These are phyloP conservation scores for Aspergillus nanangensis DNA, from an alignment of 495 filamentous ascomycete species.

Conservation along the genomic window DNA sequence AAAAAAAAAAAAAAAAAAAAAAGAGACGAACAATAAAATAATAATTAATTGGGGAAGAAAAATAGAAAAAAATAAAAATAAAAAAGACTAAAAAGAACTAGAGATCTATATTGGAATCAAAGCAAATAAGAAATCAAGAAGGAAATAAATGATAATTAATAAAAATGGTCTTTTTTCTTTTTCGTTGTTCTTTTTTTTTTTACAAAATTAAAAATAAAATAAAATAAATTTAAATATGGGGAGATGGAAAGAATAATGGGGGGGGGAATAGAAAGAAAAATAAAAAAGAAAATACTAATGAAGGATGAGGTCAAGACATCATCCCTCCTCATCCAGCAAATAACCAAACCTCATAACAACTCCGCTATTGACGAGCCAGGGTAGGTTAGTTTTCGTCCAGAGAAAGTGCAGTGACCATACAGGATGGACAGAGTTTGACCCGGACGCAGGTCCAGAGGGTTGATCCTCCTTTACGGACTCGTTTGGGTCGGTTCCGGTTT, in stretches of 20 bases:
- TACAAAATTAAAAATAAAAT: constrained; percentile 10
- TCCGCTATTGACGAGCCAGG: constrained; percentile 26
- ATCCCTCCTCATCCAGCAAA: constrained; percentile 28
- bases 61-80: constrained; percentile 13
- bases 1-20: too few species aligned
- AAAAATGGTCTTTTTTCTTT: constrained; percentile 9
- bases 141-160: constrained; percentile 8
- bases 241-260: too few species aligned
- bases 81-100: constrained; percentile 10
- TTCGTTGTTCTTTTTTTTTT: too few species aligned
- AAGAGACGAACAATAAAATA: too few species aligned
- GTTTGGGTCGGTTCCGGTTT: constrained; percentile 35
- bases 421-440: constrained; percentile 41
- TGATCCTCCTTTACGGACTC: constrained; percentile 43
- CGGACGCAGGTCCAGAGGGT: constrained; percentile 45
- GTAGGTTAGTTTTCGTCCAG: constrained; percentile 32
- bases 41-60: too few species aligned
- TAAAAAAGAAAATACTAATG: constrained; percentile 17
- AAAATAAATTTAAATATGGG: constrained; percentile 4
- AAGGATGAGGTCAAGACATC: constrained; percentile 44
- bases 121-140: constrained; percentile 8
- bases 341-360: constrained; percentile 26
- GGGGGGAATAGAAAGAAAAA: constrained; percentile 13
- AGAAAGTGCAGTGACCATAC: constrained; percentile 31
- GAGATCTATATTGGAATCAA: constrained; percentile 7